phyloP scores from a whole-genome alignment of 148 eudicot species.

The Rhododendron griersonianum region DNA sequence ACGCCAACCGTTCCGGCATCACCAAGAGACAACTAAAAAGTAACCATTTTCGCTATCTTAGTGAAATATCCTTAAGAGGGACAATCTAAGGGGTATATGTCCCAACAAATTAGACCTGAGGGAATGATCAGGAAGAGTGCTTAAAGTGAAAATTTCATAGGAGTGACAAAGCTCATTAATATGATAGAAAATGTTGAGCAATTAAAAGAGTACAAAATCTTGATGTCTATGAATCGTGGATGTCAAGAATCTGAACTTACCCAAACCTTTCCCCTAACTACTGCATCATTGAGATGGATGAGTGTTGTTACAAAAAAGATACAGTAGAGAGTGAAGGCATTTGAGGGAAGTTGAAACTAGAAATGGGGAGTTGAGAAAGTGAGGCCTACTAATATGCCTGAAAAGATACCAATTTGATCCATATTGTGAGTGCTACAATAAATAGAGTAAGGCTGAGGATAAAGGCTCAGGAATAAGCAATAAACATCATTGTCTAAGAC shows the following conservation, averaged over 20 bases:
- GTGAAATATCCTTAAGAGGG: not conserved
- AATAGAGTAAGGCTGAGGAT: not conserved
- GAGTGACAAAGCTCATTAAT: not conserved
- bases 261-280: not conserved
- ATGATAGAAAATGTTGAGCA: not conserved
- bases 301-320: not conserved
- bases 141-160: not conserved
- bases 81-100: not conserved
- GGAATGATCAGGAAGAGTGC: not conserved
- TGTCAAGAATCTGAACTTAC: not conserved
- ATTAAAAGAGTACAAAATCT: not conserved
- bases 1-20: too few species aligned
- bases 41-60: not conserved
- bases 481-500: not conserved
- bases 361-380: not conserved
- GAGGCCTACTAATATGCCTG: not conserved
- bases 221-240: not conserved
- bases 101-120: not conserved
- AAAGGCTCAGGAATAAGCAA: not conserved
- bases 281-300: not conserved
- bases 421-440: not conserved
- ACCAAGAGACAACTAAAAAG: not conserved
- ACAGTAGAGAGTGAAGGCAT: not conserved
- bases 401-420: not conserved
- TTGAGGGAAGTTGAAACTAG: not conserved